These are phyloP conservation scores for Sphagnurus paluster DNA, from an alignment of 1,284 basidiomycete species.

Conservation along the genomic window DNA sequence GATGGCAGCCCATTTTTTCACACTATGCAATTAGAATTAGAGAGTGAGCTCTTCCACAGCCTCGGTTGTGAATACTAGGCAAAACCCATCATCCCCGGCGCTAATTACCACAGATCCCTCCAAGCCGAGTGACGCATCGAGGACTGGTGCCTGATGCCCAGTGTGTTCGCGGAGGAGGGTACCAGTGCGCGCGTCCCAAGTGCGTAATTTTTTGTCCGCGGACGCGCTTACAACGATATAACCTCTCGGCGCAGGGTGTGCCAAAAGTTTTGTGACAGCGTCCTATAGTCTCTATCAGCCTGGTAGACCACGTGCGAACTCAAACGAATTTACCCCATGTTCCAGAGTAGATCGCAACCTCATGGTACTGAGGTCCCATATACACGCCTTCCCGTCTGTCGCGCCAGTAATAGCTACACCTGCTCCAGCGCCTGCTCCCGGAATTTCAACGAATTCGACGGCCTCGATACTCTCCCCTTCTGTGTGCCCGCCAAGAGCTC, in stretches of 20 bases:
- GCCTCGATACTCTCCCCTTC: conserved; percentile 92
- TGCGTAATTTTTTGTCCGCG: conserved; percentile 83
- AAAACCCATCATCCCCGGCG: conserved; percentile 85
- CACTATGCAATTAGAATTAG: not conserved
- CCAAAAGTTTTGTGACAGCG: conserved; percentile 80
- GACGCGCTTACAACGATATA: conserved; percentile 83
- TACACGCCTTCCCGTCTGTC: conserved; percentile 92
- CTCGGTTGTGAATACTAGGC: conserved; percentile 77
- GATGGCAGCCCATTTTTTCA: not conserved
- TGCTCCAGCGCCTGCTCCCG: conserved; percentile 54
- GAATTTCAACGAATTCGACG: conserved; percentile 82
- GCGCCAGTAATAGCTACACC: conserved; percentile 85
- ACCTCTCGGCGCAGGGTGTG: conserved; percentile 70
- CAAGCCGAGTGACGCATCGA: conserved; percentile 74
- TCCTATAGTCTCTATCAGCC: conserved; percentile 52
- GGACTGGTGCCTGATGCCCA: conserved; percentile 83
- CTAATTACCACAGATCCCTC: conserved; percentile 72
- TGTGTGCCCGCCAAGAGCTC: conserved; percentile 79
- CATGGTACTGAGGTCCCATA: conserved; percentile 92
- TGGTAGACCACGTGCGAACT: conserved; percentile 10
- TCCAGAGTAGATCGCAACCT: conserved; percentile 77
- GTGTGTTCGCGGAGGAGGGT: conserved; percentile 76
- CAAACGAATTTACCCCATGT: conserved; percentile 62
- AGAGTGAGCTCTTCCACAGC: conserved; percentile 29
- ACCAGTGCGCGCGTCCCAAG: conserved; percentile 93